Base-by-base conservation (phyloP, 768 basidiomycete species). In the Naganishia vaughanmartiniae region DNA sequence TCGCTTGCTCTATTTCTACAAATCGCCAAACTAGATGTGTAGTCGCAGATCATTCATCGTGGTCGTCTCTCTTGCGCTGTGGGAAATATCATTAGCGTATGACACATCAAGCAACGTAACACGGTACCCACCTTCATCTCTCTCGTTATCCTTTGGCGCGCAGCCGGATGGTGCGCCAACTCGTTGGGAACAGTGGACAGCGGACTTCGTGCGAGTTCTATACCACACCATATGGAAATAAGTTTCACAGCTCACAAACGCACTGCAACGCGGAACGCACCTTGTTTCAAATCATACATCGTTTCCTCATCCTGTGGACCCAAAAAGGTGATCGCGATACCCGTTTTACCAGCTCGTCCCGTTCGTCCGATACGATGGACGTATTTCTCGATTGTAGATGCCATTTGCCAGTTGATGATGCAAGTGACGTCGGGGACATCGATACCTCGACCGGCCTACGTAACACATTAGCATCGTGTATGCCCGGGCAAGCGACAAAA, bases 351-450 rank as follows among this genome's bases (percentile, higher is more conserved):
- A 34, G 96, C 96, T 83, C 96, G 92, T 77, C 96, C 96, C 58
- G 96, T 99, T 78, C 96, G 91, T 79, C 95, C 96, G 76, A 99
- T 97, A 81, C 95, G 90, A 82, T 98, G 95, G 55, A 98, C 92
- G 78, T 96, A 97, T 48, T 90, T 92, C 82, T 99, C 96, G 82
- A 99, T 98, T 26, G 90, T 92, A 75, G 87, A 87, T 6, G 93
- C 87, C 95, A 98, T 98, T 83, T 96, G 92, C 85, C 88, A 99
- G 82, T 98, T 98, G 85, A 98, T 88, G 73, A 98, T 95, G 63
- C 96, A 84, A 71, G 88, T 90, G 71, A 98, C 96, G 79, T 98
- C 93, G 72, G 92, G 91, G 15, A 99, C 95, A 82, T 99, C 96
- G 81, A 98, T 98, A 86, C 96, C 96, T 77, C 96, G 91, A 54